Base-by-base conservation (phyloP, 257 asterid species). In the Ilex aquifolium region DNA sequence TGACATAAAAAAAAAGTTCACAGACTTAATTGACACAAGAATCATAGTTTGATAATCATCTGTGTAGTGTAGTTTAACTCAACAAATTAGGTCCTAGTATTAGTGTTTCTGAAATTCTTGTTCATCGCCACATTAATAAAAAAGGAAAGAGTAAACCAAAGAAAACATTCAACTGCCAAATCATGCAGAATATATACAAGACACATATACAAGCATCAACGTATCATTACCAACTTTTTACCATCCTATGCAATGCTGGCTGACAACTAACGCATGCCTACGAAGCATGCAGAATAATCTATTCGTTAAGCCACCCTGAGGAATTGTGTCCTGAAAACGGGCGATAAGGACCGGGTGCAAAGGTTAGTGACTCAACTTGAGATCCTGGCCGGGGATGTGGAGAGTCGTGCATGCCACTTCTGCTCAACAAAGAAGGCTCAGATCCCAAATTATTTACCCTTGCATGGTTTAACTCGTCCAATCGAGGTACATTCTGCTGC, bases 271-370 rank as follows among this genome's bases (percentile, higher is more conserved):
- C 27, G 27, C 27, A 21, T 21, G 27, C 27, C 27, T 21, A 36
- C 8, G 8, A 36, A 36, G 42, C 42, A 36, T 36, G 42, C 42
- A 4, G 8, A 7, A 13, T 53, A 49, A 49, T 40, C 78, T 84
- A 86, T 62, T 89, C 97, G 49, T 76, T 55, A 46, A 86, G 74
- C 95, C 94, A 89, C 6, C 97, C 95, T 3, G 93, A 71, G 7
- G 90, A 83, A 59, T 56, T 67, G 1, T 76, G 76, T 16, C 53
- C 69, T 4, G 92, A 49, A 65, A 57, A 69, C 1, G 83, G 80
- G 17, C 56, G 63, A 59, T 69, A 68, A 7, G 94, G 91, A 10
- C 81, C 76, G 6, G 72, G 72, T 60, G 88, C 83, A 73, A 86
- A 86, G 46, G 82, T 78, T 17, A 72, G 42, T 1, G 82, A 16